A percentile compares a stretch with the other conserved stretches of the same genome.
Conservation (phyloP, 768 basidiomycete species). For the Pleurotus eryngii region DNA sequence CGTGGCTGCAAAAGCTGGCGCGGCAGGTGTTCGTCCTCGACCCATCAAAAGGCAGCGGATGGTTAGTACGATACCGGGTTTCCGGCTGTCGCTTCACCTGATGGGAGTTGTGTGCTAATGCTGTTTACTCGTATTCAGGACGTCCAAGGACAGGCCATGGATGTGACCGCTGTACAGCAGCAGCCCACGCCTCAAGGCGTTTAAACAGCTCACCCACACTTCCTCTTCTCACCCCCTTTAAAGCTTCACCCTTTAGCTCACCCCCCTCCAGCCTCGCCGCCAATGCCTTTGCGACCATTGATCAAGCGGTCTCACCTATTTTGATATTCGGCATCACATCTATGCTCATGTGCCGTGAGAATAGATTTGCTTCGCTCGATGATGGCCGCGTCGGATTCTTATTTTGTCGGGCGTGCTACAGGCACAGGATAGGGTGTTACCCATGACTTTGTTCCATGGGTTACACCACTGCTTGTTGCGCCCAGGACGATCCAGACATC, state of each 20-base stretch:
- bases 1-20: constrained; percentile 56
- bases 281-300: background rate
- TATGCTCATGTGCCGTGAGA: background rate
- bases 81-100: constrained; percentile 5
- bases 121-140: constrained; percentile 37
- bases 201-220: constrained; percentile 19
- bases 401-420: background rate
- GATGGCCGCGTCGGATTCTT: background rate
- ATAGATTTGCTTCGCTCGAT: background rate
- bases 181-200: constrained; percentile 75
- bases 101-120: no score
- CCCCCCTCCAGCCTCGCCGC: background rate
- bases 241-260: background rate
- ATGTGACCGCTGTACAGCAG: constrained; percentile 53
- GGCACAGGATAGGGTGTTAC: background rate
- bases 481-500: no score
- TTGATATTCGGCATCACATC: background rate
- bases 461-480: no score
- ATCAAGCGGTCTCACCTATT: background rate
- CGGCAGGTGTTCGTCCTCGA: constrained; percentile 54
- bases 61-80: constrained; percentile 39
- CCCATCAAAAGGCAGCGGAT: constrained; percentile 75
- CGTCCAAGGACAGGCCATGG: constrained; percentile 59
- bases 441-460: no score
- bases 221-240: background rate